Evolutionary conservation across 768 basidiomycete species (phyloP), one percentile per base, ranked within the genome.

Genomic region (Boletus vermiculosoides): DNA sequence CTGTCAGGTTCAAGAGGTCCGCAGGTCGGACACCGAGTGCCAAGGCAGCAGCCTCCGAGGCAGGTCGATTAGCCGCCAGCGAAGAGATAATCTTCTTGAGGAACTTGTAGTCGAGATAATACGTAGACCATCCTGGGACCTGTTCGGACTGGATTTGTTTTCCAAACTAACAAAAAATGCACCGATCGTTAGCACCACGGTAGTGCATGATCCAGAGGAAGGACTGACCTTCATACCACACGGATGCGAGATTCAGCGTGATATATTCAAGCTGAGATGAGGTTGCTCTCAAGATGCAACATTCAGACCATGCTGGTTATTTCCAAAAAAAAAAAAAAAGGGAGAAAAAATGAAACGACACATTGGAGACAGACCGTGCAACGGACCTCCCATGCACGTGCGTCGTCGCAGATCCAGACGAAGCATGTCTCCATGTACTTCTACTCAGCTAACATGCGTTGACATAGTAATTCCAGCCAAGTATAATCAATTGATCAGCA

Each of bases 31-130:
- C 77, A 52, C 92, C 92, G 48, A 90, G 77, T 13, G 92, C 92
- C 52, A 97, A 77, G 23, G 91, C 84, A 33, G 92, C 92, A 23
- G 92, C 92, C 72, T 97, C 94, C 9, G 92, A 87, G 47, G 90
- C 91, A 8, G 94, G 92, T 56, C 92, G 85, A 71, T 94, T 91
- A 31, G 91, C 88, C 50, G 87, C 86, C 59, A 98, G 83, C 15
- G 95, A 97, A 58, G 95, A 96, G 66, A 99, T 94, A 67, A 98
- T 98, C 82, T 98, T 94, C 78, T 97, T 97, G 71, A 97, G 81
- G 66, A 89, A 90, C 79, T 99, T 99, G 83, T 99, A 99, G 77
- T 98, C 95, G 57, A 98, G 85, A 76, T 98, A 98, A 78, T 92
- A 92, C 42, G 79, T 71, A 30, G 92, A 92, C 96, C 96, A 99